These are phyloP conservation scores for Phaeolepiota aurea DNA, from an alignment of 768 basidiomycete genomes.

Conservation along the genomic window DNA sequence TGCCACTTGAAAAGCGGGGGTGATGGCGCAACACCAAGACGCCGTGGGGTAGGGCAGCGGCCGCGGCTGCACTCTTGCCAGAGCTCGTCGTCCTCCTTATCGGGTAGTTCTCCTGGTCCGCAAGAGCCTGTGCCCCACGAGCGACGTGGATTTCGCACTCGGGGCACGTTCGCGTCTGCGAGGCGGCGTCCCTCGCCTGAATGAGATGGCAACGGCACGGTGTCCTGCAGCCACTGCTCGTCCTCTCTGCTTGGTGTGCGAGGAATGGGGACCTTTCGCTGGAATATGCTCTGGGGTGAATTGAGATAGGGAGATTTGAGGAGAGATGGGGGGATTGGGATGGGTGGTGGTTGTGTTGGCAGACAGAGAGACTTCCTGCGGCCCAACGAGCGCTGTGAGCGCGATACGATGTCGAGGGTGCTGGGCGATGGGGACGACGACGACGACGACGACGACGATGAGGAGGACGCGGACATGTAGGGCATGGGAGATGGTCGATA, in stretches of 20 bases:
- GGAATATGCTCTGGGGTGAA: constrained; percentile 41
- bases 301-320: constrained; percentile 45
- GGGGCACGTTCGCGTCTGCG: neutral
- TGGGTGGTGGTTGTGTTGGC: constrained; percentile 21
- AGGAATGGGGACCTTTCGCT: constrained; percentile 21
- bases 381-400: constrained; percentile 2
- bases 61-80: neutral
- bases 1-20: constrained; percentile 15
- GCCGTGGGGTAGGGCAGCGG: neutral
- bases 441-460: constrained; percentile 2
- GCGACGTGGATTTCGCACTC: neutral
- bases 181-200: neutral
- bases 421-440: neutral
- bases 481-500: neutral
- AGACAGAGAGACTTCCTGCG: constrained; percentile 31
- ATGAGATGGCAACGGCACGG: constrained; percentile 32
- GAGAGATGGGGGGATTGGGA: constrained; percentile 55
- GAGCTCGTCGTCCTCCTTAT: neutral
- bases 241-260: constrained; percentile 39
- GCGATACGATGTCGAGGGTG: constrained; percentile 3
- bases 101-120: neutral
- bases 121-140: neutral
- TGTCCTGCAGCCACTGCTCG: constrained; percentile 59
- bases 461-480: constrained; percentile 1
- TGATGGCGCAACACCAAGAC: constrained; percentile 8